These are phyloP conservation scores for Clarireedia homoeocarpa DNA, from an alignment of 2,329 filamentous ascomycete species.

Conservation along the genomic window DNA sequence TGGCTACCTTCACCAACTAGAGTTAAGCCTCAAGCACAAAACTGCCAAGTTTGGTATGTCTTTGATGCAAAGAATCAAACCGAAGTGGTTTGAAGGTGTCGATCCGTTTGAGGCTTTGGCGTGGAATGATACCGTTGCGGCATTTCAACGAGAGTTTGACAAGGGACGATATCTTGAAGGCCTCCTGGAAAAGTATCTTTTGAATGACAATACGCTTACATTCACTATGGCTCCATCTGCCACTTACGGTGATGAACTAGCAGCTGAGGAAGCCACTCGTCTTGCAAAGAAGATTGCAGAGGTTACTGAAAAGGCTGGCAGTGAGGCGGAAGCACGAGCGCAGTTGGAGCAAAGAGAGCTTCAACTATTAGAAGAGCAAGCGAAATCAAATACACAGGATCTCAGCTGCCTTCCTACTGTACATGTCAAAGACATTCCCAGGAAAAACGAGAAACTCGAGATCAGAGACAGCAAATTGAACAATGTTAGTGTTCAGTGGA, in stretches of 20 bases:
- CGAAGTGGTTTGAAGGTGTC: conserved; percentile 91
- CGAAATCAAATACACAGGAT: conserved; percentile 75
- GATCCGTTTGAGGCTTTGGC: conserved; percentile 86
- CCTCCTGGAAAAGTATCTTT: conserved; percentile 79
- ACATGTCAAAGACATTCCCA: conserved; percentile 80
- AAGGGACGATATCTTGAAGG: conserved; percentile 75
- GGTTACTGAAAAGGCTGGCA: conserved; percentile 59
- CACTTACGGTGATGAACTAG: conserved; percentile 65
- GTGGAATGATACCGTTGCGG: conserved; percentile 81
- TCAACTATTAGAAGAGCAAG: conserved; percentile 72
- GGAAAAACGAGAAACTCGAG: conserved; percentile 55
- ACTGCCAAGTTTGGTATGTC: conserved; percentile 91
- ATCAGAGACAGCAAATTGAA: conserved; percentile 58
- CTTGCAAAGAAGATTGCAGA: conserved; percentile 68
- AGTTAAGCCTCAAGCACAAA: conserved; percentile 92
- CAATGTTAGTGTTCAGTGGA: conserved; percentile 73
- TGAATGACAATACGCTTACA: conserved; percentile 78
- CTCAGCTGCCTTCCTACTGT: conserved; percentile 83
- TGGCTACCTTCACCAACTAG: conserved; percentile 86
- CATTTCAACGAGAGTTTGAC: conserved; percentile 71
- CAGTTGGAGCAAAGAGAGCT: conserved; percentile 72
- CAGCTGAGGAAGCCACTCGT: conserved; percentile 66
- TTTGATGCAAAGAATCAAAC: conserved; percentile 79
- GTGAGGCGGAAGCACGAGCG: conserved; percentile 61
- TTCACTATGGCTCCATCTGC: conserved; percentile 91